A percentile compares a stretch with the other conserved stretches of the same genome.
These are phyloP conservation scores for Phoma sp. DNA, from an alignment of 2,329 filamentous ascomycete species.

Conservation along the genomic window DNA sequence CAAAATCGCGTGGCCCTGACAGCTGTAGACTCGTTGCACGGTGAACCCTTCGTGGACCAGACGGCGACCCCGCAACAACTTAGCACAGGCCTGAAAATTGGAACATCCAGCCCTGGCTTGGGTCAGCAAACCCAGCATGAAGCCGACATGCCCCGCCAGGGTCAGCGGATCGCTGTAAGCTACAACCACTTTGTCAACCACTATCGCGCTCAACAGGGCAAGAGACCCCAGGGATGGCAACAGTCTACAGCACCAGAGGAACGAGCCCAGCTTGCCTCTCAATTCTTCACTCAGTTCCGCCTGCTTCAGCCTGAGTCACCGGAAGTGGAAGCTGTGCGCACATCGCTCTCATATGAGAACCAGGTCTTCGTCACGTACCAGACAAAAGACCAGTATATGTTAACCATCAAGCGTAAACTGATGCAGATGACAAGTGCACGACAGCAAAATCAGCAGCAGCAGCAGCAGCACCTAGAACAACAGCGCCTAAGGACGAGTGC, in stretches of 20 bases:
- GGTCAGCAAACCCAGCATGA: too few species aligned
- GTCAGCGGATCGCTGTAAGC: too few species aligned
- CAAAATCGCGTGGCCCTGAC: too few species aligned
- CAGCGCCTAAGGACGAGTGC: too few species aligned
- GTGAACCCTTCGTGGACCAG: too few species aligned
- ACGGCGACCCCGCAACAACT: too few species aligned
- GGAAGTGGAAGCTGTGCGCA: constrained; percentile 37
- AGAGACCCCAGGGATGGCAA: constrained; percentile 42
- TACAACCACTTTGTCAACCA: constrained; percentile 35
- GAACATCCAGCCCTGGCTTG: too few species aligned
- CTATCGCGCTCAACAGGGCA: constrained; percentile 33
- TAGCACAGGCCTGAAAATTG: too few species aligned
- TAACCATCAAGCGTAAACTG: constrained; percentile 37
- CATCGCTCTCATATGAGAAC: constrained; percentile 37
- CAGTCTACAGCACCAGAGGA: constrained; percentile 39
- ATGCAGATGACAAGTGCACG: constrained; percentile 36
- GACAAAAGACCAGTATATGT: constrained; percentile 41
- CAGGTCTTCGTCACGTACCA: constrained; percentile 30
- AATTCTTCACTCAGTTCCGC: constrained; percentile 42
- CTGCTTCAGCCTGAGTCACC: constrained; percentile 39
- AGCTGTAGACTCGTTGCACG: too few species aligned
- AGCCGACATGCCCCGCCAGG: too few species aligned
- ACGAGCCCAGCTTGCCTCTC: constrained; percentile 36
- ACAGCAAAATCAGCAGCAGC: constrained; percentile 34
- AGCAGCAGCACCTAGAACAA: constrained; percentile 31